phyloP scores from a whole-genome alignment of 2,329 filamentous ascomycete genomes.

The Botrytis squamosa region DNA sequence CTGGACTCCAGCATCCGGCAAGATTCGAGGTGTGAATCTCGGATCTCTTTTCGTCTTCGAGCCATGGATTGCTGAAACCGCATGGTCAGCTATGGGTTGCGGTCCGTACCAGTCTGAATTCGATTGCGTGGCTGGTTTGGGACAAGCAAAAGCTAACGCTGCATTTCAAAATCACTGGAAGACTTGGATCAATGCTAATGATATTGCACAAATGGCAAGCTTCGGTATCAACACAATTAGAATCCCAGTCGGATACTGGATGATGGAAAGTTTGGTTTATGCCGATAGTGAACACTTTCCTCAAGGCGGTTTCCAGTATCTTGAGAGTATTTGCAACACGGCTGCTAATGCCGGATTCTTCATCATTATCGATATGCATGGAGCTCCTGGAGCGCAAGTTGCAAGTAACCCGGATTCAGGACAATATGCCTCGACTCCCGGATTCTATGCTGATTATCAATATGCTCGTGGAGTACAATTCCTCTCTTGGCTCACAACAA shows the following conservation, averaged over 20 bases:
- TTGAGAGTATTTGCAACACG: conserved; percentile 47
- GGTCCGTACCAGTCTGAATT: conserved; percentile 44
- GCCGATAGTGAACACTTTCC: conserved; percentile 48
- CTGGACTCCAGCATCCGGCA: conserved; percentile 31
- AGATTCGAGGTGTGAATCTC: conserved; percentile 51
- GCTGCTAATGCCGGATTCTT: conserved; percentile 47
- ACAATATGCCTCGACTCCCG: conserved; percentile 38
- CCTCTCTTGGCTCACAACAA: conserved; percentile 54
- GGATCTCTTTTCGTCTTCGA: conserved; percentile 50
- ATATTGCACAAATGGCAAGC: conserved; percentile 46
- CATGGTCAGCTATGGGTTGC: conserved; percentile 49
- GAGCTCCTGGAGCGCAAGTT: conserved; percentile 48
- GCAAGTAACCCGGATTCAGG: conserved; percentile 44
- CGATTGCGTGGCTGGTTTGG: conserved; percentile 48
- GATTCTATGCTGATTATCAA: conserved; percentile 57
- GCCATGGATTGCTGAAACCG: conserved; percentile 46
- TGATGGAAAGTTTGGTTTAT: conserved; percentile 47
- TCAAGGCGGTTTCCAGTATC: conserved; percentile 45
- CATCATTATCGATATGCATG: conserved; percentile 51
- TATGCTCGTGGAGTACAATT: conserved; percentile 54
- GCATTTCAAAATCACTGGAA: conserved; percentile 48
- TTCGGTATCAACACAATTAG: conserved; percentile 50
- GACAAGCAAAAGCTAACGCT: conserved; percentile 45
- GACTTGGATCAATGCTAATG: conserved; percentile 48
- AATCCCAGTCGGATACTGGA: conserved; percentile 52